phyloP scores from a whole-genome alignment of 2,329 filamentous ascomycete species.

The Orbilia brochopaga region DNA sequence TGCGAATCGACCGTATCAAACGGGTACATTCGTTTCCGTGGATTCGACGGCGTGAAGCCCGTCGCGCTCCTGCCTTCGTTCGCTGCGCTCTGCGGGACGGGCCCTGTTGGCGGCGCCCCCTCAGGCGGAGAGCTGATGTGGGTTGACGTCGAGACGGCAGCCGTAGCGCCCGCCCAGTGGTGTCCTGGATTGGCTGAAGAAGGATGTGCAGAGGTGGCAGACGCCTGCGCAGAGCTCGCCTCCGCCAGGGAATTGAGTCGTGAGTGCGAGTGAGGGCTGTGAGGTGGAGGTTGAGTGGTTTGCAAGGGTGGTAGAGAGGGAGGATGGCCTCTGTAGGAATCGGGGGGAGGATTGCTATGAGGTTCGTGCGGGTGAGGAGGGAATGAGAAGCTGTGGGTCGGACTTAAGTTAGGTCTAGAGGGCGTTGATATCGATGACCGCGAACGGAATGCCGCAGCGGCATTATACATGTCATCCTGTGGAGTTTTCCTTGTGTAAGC shows the following conservation, averaged over 20 bases:
- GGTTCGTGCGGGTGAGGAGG: conserved; percentile 41
- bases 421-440: conserved; percentile 43
- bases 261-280: conserved; percentile 46
- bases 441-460: conserved; percentile 44
- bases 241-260: conserved; percentile 51
- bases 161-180: conserved; percentile 43
- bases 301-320: conserved; percentile 44
- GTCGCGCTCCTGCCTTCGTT: conserved; percentile 43
- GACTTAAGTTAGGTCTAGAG: conserved; percentile 45
- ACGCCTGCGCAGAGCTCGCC: conserved; percentile 48
- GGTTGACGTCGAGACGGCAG: conserved; percentile 47
- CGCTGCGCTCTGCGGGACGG: conserved; percentile 25
- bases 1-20: conserved; percentile 43
- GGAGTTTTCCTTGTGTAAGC: conserved; percentile 29
- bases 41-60: conserved; percentile 41
- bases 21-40: conserved; percentile 44
- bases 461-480: conserved; percentile 49
- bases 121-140: conserved; percentile 48
- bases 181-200: conserved; percentile 46
- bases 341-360: conserved; percentile 31
- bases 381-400: conserved; percentile 48
- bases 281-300: conserved; percentile 41
- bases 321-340: conserved; percentile 41
- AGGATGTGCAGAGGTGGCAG: conserved; percentile 46
- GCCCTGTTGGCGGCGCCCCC: conserved; percentile 35